Base-by-base conservation (phyloP, 1,284 basidiomycete genomes). In the Pholiota adiposa region DNA sequence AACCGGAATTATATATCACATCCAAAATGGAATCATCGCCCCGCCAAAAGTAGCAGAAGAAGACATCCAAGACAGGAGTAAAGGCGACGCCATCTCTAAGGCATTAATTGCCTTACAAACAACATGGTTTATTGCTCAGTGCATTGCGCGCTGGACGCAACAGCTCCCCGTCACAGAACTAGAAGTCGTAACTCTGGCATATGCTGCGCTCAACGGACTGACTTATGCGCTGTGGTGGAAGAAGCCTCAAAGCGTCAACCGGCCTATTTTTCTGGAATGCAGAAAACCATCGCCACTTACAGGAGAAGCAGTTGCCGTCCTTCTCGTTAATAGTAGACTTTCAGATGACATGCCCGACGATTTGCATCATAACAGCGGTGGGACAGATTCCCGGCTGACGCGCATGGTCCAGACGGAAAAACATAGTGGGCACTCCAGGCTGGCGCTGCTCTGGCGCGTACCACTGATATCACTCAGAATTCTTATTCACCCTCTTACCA, bases 141-240 rank as follows among this genome's bases (percentile, higher is more conserved):
- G 38, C 27, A 4, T 41, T 23, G 40, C 51, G 18, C 36, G 40
- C n/a, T 38, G 36, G 36, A 8, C 21, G n/a, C 23, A 27, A 31
- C n/a, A 21, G 14, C 40, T 41, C 3, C 5, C 36, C 21, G 51
- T 53, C 25, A 41, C 38, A 2, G 36, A 38, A 11, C 14, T 53
- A 2, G 51, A 53, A 31, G 23, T 41, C 2, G 51, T 41, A 7
- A 53, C 51, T 14, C 3, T 53, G 14, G 51, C 16, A 3, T 54
- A 29, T 14, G 52, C 68, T 1, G 19, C 46, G 4, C 46, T 63
- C 23, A 64, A 53, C 14, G 43, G 52, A 19, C 18, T 65, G 0
- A 36, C 51, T 3, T 61, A 60, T 23, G 21, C 52, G 16, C 48
- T 65, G 18, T 63, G 64, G 64, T 62, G 59, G 64, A 21, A 64